Conservation (phyloP, 2,329 filamentous ascomycete genomes). For the Fusarium sp. region DNA sequence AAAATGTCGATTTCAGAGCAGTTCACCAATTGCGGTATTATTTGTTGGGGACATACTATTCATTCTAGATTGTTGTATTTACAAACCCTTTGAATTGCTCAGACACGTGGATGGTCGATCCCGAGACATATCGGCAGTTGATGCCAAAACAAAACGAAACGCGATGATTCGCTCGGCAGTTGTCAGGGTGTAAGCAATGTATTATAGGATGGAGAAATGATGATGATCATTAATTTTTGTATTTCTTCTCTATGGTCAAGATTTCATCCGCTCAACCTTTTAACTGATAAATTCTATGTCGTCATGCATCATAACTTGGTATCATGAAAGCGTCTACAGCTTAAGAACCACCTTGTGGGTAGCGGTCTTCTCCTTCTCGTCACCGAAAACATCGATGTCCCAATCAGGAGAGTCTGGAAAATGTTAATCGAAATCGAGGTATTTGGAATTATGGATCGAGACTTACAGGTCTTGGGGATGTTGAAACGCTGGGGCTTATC, state of each 20-base stretch:
- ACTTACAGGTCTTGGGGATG: conserved; percentile 56
- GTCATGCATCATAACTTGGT: conserved; percentile 30
- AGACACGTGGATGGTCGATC: neutral
- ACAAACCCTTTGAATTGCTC: neutral
- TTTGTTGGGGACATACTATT: neutral
- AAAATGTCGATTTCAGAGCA: conserved; percentile 2
- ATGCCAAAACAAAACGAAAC: neutral
- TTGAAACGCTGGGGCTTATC: conserved; percentile 59
- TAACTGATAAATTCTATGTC: conserved; percentile 22
- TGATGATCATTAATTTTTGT: conserved; percentile 23
- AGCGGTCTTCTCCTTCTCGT: conserved; percentile 62
- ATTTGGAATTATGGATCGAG: neutral
- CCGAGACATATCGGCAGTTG: neutral
- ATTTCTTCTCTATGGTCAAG: conserved; percentile 1
- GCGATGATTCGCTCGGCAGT: neutral
- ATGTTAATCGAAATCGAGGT: conserved; percentile 4
- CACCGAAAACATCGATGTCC: conserved; percentile 66
- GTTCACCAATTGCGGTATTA: neutral
- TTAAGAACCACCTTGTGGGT: conserved; percentile 58
- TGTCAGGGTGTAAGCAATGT: neutral
- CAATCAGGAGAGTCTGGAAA: conserved; percentile 60
- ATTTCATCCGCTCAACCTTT: neutral
- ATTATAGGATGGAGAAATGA: neutral
- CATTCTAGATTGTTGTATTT: conserved; percentile 22
- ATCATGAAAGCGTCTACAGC: conserved; percentile 35